Evolutionary conservation across 768 basidiomycete species (phyloP), one percentile per base, ranked within the genome.

Genomic region (Mycena leptocephala): DNA sequence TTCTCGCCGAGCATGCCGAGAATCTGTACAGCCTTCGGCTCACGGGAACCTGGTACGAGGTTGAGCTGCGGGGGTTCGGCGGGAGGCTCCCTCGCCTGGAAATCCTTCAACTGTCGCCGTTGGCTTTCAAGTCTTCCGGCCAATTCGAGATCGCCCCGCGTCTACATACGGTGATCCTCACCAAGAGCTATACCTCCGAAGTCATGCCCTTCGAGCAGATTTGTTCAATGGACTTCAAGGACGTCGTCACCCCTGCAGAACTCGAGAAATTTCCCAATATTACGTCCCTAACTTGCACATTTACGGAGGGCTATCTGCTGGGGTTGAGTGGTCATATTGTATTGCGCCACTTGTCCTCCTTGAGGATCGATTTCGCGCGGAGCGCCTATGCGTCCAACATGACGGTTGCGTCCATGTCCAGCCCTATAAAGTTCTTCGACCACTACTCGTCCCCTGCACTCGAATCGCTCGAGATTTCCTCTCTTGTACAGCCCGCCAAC

Each of bases 101-200:
- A 18, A 28, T 68, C 20, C 53, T 68, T 11, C 66, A 56, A 9
- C 26, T 68, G 11, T 9, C 28, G 18, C 32, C 66, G 6, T 5
- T 22, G 26, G 35, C 5, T 0, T 2, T 0, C 0, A 6, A 2
- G 4, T 24, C 53, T 1, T 53, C 32, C 16, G 5, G 20, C 53
- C 22, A 68, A 41, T 68, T 68, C 26, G 35, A 28, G 28, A 37
- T 68, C 37, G 66, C 66, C 24, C 53, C 53, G 14, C 53, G 66
- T 9, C 39, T 56, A 32, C 66, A 28, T n/a, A 68, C 66, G 10
- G n/a, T 68, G 5, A 41, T 68, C 22, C 26, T 68, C 24, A 2
- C 30, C 2, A 24, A 41, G 7, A 10, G 53, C 9, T 20, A 20
- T 18, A 26, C 28, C 1, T 10, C 5, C 24, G 24, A 30, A 5